Base-by-base conservation (phyloP, 2,329 filamentous ascomycete genomes). In the Colletotrichum brevisporum region DNA sequence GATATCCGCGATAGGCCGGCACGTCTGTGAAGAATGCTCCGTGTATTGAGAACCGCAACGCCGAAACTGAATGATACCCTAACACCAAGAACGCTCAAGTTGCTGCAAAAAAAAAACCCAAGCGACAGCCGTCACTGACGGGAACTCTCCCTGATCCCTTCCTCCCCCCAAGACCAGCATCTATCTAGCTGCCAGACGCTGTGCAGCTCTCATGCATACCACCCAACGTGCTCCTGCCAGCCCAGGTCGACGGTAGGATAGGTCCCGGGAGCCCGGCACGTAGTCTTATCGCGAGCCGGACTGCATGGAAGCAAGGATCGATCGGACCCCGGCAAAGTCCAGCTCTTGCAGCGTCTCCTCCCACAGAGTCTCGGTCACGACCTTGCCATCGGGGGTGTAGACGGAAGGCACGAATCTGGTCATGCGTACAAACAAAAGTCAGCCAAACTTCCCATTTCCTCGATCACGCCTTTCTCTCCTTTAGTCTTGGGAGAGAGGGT, bases 351-450 rank as follows among this genome's bases (percentile, higher is more conserved):
- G 51, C 4, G 65, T 74, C 53, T 74, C 71, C 9, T 67, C 62
- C 73, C 72, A 73, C 27, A 73, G 52, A 6, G 47, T 60, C 36
- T 61, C 56, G 1, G 60, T 64, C 0, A 65, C 55, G 2, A 50
- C 43, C 3, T 60, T 57, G 16, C 71, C 73, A 18, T 65, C 60
- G 2, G 59, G 52, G 1, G 72, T 70, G 31, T 74, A 73, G 0
- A 73, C 39, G 2, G 70, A 63, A 0, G 65, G 45, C 51, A 57
- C 39, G 21, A 70, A 68, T 4, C 63, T 67, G 78, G 80, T 68
- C 78, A 82, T 24, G 12, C 31, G 31, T 36, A 16, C 12, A n/a
- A 51, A 31, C 12, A n/a, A 51, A 31, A 9, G 31, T 36, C 31
- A 36, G 31, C 31, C 31, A 36, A 36, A 36, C 6, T 31, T 36